Percentiles rank a stretch among this genome's conserved stretches.
Evolutionary conservation across 768 basidiomycete genomes (phyloP).

Genomic region (Termitomyces sp.): DNA sequence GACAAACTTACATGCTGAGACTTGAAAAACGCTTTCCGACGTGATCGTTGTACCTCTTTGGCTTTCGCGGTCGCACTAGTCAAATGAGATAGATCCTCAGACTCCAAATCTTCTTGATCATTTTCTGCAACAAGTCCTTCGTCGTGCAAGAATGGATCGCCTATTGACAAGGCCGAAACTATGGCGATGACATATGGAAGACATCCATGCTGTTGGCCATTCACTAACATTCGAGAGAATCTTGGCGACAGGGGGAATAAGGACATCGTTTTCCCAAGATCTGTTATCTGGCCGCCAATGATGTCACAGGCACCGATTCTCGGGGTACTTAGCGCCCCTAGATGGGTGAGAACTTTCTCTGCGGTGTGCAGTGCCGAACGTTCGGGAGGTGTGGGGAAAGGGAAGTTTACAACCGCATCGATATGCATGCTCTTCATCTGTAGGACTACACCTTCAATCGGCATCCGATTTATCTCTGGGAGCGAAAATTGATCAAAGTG

Average conservation of each 20-base stretch:
- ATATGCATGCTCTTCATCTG: conserved; percentile 99
- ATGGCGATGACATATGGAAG: conserved; percentile 88
- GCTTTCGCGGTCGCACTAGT: conserved; percentile 39
- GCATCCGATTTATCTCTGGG: conserved; percentile 93
- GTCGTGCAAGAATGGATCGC: conserved; percentile 92
- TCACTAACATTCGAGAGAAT: conserved; percentile 93
- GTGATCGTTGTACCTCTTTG: conserved; percentile 53
- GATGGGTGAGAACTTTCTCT: conserved; percentile 70
- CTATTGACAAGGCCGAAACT: conserved; percentile 88
- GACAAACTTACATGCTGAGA: conserved; percentile 58
- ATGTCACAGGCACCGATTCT: conserved; percentile 14
- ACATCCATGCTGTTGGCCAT: conserved; percentile 78
- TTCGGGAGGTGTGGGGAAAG: conserved; percentile 96
- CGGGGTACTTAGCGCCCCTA: conserved; percentile 68
- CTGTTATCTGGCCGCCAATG: conserved; percentile 63
- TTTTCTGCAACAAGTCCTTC: conserved; percentile 49
- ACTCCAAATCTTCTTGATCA: conserved; percentile 29
- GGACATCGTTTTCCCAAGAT: conserved; percentile 89
- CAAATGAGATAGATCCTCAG: conserved; percentile 34
- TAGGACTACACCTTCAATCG: conserved; percentile 93
- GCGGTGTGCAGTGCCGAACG: conserved; percentile 68
- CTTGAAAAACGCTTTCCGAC: conserved; percentile 77
- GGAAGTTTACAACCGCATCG: conserved; percentile 93
- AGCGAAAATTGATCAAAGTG: conserved; percentile 82
- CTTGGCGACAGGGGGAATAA: conserved; percentile 91